phyloP scores from a whole-genome alignment of 805 yeast genomes.

The Torulaspora delbrueckii region DNA sequence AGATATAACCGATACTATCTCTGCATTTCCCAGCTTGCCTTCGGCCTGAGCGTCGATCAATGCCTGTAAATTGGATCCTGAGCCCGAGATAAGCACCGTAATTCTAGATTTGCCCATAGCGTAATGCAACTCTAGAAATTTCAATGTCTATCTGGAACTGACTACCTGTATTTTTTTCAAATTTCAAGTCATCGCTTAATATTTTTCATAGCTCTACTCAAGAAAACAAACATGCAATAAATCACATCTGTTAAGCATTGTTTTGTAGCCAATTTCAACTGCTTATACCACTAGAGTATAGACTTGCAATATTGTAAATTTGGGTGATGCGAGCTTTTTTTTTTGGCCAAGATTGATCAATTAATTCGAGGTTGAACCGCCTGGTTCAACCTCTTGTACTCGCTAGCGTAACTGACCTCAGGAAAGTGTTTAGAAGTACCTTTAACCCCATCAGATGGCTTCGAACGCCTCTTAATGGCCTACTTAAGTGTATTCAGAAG shows the following conservation, averaged over 20 bases:
- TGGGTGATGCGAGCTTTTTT: too few species aligned
- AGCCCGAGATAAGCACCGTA: slow-evolving; percentile 82
- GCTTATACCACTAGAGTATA: too few species aligned
- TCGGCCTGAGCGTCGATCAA: slow-evolving; percentile 64
- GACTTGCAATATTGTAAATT: too few species aligned
- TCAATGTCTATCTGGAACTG: too few species aligned
- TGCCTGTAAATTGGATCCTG: slow-evolving; percentile 95
- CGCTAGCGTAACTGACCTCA: too few species aligned
- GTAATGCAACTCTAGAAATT: neutral
- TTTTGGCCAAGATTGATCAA: too few species aligned
- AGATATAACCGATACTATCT: slow-evolving; percentile 74
- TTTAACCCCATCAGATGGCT: neutral
- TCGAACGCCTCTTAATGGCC: neutral
- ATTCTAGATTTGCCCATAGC: slow-evolving; percentile 27
- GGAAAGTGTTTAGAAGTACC: too few species aligned
- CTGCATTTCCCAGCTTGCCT: slow-evolving; percentile 41
- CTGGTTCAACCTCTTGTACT: too few species aligned
- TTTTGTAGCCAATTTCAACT: too few species aligned
- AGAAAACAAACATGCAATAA: too few species aligned
- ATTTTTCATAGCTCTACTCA: neutral
- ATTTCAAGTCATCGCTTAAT: slow-evolving; percentile 3
- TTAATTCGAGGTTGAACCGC: too few species aligned
- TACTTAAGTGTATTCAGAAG: neutral
- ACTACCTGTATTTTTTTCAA: neutral
- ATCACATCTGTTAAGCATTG: too few species aligned